Conservation (phyloP, 1,284 basidiomycete species). For the Marasmius oreades region DNA sequence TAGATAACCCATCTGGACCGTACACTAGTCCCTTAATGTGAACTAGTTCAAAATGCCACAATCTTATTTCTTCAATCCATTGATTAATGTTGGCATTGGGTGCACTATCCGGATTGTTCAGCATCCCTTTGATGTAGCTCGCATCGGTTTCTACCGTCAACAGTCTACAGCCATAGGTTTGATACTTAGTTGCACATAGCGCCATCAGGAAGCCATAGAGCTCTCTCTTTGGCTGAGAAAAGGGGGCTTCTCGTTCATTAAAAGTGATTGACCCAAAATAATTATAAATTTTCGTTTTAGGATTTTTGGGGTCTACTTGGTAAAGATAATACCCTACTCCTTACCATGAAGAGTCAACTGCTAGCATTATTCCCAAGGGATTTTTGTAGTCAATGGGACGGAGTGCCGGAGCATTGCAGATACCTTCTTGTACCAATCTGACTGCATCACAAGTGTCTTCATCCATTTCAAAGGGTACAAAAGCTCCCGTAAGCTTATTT, state of each 20-base stretch:
- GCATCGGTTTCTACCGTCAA: too few species aligned
- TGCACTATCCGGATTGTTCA: constrained; percentile 31
- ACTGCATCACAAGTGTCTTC: not conserved
- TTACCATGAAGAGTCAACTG: constrained; percentile 30
- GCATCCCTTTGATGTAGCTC: constrained; percentile 35
- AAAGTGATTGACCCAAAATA: constrained; percentile 24
- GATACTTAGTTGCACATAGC: constrained; percentile 17
- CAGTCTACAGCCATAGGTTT: constrained; percentile 22
- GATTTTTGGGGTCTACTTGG: constrained; percentile 19
- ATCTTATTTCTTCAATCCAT: too few species aligned
- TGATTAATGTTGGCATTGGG: constrained; percentile 35
- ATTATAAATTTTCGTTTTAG: constrained; percentile 14
- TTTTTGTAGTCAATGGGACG: not conserved
- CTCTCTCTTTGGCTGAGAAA: too few species aligned
- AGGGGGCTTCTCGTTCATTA: constrained; percentile 26
- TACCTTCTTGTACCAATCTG: not conserved
- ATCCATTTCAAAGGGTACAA: not conserved
- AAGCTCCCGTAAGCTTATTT: too few species aligned
- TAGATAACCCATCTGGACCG: too few species aligned
- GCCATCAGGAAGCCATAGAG: constrained; percentile 29
- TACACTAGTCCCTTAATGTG: too few species aligned
- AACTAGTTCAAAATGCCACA: too few species aligned
- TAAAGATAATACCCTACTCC: constrained; percentile 19
- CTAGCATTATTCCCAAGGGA: constrained; percentile 16
- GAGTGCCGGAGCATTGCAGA: not conserved